Base-by-base conservation (phyloP, 768 basidiomycete genomes). In the Xerocomellus chrysenteron region DNA sequence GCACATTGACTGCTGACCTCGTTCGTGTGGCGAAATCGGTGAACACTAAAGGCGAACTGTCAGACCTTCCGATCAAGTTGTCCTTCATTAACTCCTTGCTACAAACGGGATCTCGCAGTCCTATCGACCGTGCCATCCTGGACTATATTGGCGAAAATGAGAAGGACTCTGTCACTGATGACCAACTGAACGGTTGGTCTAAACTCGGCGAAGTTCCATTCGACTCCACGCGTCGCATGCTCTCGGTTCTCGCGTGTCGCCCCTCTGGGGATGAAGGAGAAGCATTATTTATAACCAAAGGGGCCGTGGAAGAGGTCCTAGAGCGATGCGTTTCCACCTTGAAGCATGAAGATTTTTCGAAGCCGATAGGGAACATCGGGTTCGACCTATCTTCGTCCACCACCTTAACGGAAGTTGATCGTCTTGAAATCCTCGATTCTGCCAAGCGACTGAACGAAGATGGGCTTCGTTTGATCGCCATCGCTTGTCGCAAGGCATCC, bases 1-100 rank as follows among this genome's bases (percentile, higher is more conserved):
- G 85, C 26, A 87, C 85, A 16, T 66, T 83, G 32, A 82, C 82
- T 10, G 69, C 66, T 39, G 70, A 71, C 56, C 61, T 62, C 19
- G 69, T 73, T 69, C 77, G 80, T 51, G 73, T 52, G 68, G 75
- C 58, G 50, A 71, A 58, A 64, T 72, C 60, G 52, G 59, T 71
- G 4, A 50, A 67, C 21, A 28, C 21, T 39, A 49, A 43, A 41
- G 67, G 69, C 42, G 65, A 65, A 55, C 24, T 50, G 14, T 65
- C 68, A 2, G 63, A 58, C 28, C 62, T 69, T 42, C 71, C 66
- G 5, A 52, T 63, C 40, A 55, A 69, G 30, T 46, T 73, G 32
- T 69, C 71, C 2, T 74, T 63, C 52, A 61, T 74, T 17, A 71
- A 73, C 45, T 74, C 74, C 16, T 50, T 44, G 17, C 44, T 73